Evolutionary conservation across 345 rosid genomes (phyloP), one percentile per base, ranked within the genome.

Genomic region (Citrus medica): DNA sequence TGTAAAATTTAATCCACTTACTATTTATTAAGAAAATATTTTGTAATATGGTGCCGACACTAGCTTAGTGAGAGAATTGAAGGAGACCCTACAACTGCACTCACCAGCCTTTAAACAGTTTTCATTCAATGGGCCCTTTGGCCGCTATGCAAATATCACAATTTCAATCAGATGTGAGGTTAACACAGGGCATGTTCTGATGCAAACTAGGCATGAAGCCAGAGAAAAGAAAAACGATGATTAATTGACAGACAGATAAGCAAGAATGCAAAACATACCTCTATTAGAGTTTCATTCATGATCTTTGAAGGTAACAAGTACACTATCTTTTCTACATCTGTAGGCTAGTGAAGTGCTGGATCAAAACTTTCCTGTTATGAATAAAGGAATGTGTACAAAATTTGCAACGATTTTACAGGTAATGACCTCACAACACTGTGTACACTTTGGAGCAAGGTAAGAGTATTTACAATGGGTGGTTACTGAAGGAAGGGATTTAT

Each of bases 1-100:
- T 4, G 30, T 63, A 37, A 48, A 67, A 48, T 14, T 37, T 67
- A 28, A 59, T 53, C 75, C 33, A 60, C 59, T 38, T 14, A 59
- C 17, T 17, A 46, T 38, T 9, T 58, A 58, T 37, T 67, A 22
- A 59, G 61, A 21, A 67, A 28, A 51, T 21, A 25, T 46, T 1
- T 9, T 32, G 9, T 28, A 30, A 69, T 48, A 63, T 55, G 74
- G 66, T 75, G 85, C 79, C 79, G 79, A 71, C 82, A 79, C 77
- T 35, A 19, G 46, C 27, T 69, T 14, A 74, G 62, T 61, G 84
- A 73, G 28, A 72, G 70, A 33, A 78, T 33, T 69, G 38, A 55
- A 24, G 38, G 37, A 69, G 69, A 63, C 69, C 73, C 74, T 46
- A 55, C 58, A 76, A 55, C 25, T 16, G 35, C 19, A 55, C 13